Base-by-base conservation (phyloP, 1,139 yeast species). In the Magnusiomyces ingens region DNA sequence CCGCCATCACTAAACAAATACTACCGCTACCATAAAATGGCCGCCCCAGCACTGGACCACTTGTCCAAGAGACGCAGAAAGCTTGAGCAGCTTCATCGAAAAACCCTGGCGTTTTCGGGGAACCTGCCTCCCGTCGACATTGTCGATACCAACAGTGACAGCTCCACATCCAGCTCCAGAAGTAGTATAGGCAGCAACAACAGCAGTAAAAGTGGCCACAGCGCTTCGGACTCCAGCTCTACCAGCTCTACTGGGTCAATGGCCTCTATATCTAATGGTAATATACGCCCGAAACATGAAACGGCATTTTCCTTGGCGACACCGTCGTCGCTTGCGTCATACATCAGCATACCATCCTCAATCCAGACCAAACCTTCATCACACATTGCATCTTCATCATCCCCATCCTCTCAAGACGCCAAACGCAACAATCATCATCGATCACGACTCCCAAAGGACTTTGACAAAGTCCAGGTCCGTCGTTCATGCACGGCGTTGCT, bases 391-490 rank as follows among this genome's bases (percentile, higher is more conserved):
- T 36, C 42, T 26, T 21, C 32, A 13, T 21, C 35, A 19, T 17
- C 41, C 2, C 11, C 42, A n/a, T 8, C 37, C 12, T 8, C 37
- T 6, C 17, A 37, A 13, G 15, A 19, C 5, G 21, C 37, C 13
- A 46, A 46, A 37, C 37, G 21, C 5, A 29, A 18, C 15, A 18
- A 35, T 17, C 32, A 35, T 19, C 49, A 46, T 21, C 29, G 49
- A 37, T 46, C 49, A 12, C 49, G 49, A 5, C 43, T 54, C 13
- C 57, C 57, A 2, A 52, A 52, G 45, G 51, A 54, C 35, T 52
- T 54, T 40, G 55, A 54, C 42, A 52, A 50, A n/a, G 40, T 44
- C 1, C 53, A 52, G 18, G 45, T 54, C 45, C 51, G 51, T 17
- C 51, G 37, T 8, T 50, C 55, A 2, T 49, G 55, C 46, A 52